Evolutionary conservation across 2,329 filamentous ascomycete species (phyloP).

Genomic region (Pseudocercospora cruenta): DNA sequence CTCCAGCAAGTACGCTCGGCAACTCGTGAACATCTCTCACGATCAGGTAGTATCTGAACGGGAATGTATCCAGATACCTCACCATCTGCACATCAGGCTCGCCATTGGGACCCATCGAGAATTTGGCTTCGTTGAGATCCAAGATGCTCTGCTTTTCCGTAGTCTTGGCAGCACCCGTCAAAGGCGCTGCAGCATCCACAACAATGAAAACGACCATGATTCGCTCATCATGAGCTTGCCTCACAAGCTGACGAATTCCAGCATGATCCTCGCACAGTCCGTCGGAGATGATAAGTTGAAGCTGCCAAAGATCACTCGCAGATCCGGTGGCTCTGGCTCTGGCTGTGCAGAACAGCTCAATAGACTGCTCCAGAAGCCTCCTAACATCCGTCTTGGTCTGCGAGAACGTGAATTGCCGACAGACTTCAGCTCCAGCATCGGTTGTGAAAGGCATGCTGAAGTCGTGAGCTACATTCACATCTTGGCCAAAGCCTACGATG

Average conservation of each 20-base stretch:
- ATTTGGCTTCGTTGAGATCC: constrained; percentile 84
- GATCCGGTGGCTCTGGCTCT: constrained; percentile 60
- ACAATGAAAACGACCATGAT: constrained; percentile 99
- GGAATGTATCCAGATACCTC: constrained; percentile 92
- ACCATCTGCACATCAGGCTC: constrained; percentile 75
- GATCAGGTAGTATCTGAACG: constrained; percentile 95
- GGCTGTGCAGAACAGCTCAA: constrained; percentile 80
- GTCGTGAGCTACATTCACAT: constrained; percentile 81
- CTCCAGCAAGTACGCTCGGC: constrained; percentile 81
- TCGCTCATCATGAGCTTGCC: constrained; percentile 86
- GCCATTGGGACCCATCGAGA: constrained; percentile 68
- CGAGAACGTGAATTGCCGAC: constrained; percentile 81
- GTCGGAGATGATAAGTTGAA: constrained; percentile 90
- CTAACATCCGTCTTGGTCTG: constrained; percentile 86
- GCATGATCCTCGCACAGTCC: constrained; percentile 91
- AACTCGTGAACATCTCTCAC: constrained; percentile 91
- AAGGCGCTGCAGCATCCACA: constrained; percentile 65
- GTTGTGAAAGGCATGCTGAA: constrained; percentile 81
- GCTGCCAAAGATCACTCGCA: constrained; percentile 83
- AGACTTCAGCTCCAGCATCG: constrained; percentile 79
- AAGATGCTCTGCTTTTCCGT: constrained; percentile 68
- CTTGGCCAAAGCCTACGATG: constrained; percentile 84
- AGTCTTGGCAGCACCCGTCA: constrained; percentile 18
- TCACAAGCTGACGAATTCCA: constrained; percentile 76
- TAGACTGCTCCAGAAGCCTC: constrained; percentile 74